A percentile compares a stretch with the other conserved stretches of the same genome.
phyloP scores from a whole-genome alignment of 805 yeast genomes.

The Nakazawaea sp. region DNA sequence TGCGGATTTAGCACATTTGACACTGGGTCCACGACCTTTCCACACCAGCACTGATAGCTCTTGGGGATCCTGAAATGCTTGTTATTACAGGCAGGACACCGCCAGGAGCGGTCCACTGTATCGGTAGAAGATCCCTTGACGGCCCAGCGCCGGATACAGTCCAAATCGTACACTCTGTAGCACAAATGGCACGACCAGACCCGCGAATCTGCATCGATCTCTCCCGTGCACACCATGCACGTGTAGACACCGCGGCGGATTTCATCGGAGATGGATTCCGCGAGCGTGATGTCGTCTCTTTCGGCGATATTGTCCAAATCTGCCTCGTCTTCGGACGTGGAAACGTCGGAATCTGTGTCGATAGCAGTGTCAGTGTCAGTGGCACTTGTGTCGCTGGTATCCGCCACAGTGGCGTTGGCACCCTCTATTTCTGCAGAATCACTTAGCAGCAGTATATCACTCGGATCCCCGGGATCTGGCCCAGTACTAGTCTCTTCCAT shows the following conservation, averaged over 20 bases:
- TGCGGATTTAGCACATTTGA: conserved; percentile 61
- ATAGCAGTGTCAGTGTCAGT: too few relatives aligned
- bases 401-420: too few relatives aligned
- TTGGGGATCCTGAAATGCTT: conserved; percentile 41
- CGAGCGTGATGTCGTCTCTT: conserved; percentile 23
- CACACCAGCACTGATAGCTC: conserved; percentile 83
- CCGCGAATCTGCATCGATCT: conserved; percentile 55
- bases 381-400: too few relatives aligned
- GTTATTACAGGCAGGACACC: conserved; percentile 78
- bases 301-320: neutral
- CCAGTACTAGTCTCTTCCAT: too few relatives aligned
- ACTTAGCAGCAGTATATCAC: too few relatives aligned
- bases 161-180: conserved; percentile 76
- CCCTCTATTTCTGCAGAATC: too few relatives aligned
- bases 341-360: conserved; percentile 3
- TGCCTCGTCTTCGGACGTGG: conserved; percentile 1
- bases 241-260: conserved; percentile 63
- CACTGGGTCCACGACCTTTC: conserved; percentile 62
- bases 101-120: conserved; percentile 52
- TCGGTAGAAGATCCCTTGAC: conserved; percentile 62
- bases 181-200: conserved; percentile 81
- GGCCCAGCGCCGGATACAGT: conserved; percentile 88
- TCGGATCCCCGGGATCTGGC: too few relatives aligned
- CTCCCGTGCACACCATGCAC: conserved; percentile 86
- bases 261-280: conserved; percentile 45